Conservation (phyloP, 495 filamentous ascomycete species). For the Cercophora sp. region DNA sequence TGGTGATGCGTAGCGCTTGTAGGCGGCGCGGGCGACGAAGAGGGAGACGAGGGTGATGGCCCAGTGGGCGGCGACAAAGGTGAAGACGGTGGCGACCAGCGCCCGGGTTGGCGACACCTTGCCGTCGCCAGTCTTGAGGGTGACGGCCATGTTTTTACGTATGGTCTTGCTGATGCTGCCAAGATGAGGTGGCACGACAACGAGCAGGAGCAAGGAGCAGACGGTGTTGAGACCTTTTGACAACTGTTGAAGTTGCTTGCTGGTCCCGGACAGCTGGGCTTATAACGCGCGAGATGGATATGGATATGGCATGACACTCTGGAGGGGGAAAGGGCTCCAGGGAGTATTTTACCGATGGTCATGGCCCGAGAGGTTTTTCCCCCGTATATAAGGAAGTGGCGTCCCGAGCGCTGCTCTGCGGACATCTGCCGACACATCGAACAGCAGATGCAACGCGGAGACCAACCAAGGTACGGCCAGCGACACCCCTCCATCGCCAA, state of each 20-base stretch:
- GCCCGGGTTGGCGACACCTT: conserved; percentile 26
- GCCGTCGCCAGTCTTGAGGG: conserved; percentile 24
- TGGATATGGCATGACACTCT: too few species aligned
- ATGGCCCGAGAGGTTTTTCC: neutral
- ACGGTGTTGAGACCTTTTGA: too few species aligned
- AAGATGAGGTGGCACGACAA: too few species aligned
- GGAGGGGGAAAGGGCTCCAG: neutral
- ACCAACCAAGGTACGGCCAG: conserved; percentile 6
- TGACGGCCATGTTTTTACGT: conserved; percentile 30
- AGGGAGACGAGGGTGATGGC: conserved; percentile 27
- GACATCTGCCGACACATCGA: conserved; percentile 8
- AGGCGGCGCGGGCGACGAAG: conserved; percentile 30
- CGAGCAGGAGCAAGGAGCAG: too few species aligned
- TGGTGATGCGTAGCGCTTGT: conserved; percentile 42
- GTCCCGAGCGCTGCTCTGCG: neutral
- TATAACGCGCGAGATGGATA: conserved; percentile 6
- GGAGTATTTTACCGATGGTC: conserved; percentile 2
- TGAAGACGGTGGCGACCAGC: conserved; percentile 24
- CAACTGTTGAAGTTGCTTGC: conserved; percentile 36
- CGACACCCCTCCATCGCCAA: conserved; percentile 6
- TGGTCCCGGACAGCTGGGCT: neutral
- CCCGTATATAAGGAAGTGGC: conserved; percentile 6
- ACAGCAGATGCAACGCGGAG: neutral
- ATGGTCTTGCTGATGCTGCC: too few species aligned
- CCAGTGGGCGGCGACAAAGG: conserved; percentile 36